Base-by-base conservation (phyloP, 352 stramenopile genomes). In the Globisporangium apiculatum region DNA sequence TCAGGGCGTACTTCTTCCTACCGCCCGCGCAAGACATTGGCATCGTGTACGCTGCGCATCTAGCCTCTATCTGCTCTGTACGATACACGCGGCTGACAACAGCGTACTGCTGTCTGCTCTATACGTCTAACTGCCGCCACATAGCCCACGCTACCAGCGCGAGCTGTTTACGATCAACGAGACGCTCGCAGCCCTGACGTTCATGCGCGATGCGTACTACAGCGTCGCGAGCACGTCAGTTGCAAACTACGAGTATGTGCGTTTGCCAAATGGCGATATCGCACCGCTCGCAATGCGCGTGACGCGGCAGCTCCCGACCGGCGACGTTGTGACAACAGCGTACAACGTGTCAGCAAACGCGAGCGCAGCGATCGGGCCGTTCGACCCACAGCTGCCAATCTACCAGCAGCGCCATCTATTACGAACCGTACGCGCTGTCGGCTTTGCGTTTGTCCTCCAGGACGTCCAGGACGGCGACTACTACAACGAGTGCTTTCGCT, bases 401-500 rank as follows among this genome's bases (percentile, higher is more conserved):
- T 67, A 58, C 56, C 61, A 80, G 57, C 66, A 73, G 37, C 71
- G 75, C 38, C 60, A 75, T 48, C 60, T 92, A 5, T 52, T 89
- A 57, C 77, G 72, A 14, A 83, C 81, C 18, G 40, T 93, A 1
- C 57, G 57, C 0, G 36, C 18, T 10, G 60, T 91, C 17, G 65
- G 58, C 37, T 79, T 93, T 48, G 65, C 67, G 11, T 81, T 95
- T 40, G 63, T 66, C 4, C 58, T 95, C 36, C 76, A 78, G 37
- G 85, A 95, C 46, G 72, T 65, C 9, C 83, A 95, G 63, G 83
- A 84, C 56, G 84, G 84, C 12, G 62, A 75, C 49, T 88, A 82
- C 45, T 95, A 95, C 64, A 64, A 78, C 48, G 85, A 95, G 48
- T 95, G 85, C 58, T 95, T 93, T 61, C 81, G 89, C 56, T 95